A percentile compares a stretch with the other conserved stretches of the same genome.
These are phyloP conservation scores for Malassezia arunalokei DNA, from an alignment of 1,284 basidiomycete genomes.

Conservation along the genomic window DNA sequence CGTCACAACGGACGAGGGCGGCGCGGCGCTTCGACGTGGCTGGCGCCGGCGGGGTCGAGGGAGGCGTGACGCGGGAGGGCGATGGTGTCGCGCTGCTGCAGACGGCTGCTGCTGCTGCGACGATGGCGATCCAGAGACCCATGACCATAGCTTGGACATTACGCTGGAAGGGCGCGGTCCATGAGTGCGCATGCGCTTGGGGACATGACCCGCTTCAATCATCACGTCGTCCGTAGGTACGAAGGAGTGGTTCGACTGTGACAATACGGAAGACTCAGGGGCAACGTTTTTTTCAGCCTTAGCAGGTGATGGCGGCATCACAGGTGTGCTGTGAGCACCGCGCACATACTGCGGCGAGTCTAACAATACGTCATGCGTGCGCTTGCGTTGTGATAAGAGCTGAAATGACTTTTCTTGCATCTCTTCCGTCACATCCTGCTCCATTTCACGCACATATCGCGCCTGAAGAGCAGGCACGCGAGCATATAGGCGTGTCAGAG, in stretches of 20 bases:
- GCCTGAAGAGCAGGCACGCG: constrained; percentile 16
- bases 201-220: neutral
- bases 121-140: neutral
- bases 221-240: neutral
- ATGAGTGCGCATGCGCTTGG: neutral
- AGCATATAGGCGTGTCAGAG: constrained; percentile 7
- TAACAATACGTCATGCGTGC: neutral
- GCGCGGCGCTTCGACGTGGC: neutral
- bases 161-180: neutral
- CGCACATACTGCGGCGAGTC: neutral
- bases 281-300: neutral
- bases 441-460: constrained; percentile 8
- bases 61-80: neutral
- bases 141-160: neutral
- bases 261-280: neutral
- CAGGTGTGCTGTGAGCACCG: neutral
- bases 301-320: neutral
- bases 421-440: neutral
- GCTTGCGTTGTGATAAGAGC: neutral
- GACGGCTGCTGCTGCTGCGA: neutral
- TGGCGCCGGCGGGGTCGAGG: neutral
- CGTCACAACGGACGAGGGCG: neutral
- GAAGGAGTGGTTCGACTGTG: neutral
- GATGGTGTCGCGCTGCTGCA: neutral
- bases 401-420: constrained; percentile 11